Base-by-base conservation (phyloP, 345 rosid species). In the Microthlaspi erraticum region DNA sequence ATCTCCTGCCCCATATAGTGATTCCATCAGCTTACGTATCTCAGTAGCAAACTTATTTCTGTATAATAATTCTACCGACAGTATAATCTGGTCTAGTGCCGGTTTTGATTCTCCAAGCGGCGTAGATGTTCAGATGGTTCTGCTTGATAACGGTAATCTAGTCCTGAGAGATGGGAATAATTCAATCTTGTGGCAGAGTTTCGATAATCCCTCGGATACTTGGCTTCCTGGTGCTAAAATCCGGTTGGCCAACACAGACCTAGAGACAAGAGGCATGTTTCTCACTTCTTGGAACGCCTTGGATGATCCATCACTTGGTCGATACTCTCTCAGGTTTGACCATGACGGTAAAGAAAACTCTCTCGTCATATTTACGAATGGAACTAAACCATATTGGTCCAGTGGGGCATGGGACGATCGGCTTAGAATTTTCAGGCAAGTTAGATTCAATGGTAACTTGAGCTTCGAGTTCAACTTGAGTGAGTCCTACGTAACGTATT, bases 161-260 rank as follows among this genome's bases (percentile, higher is more conserved):
- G 82, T 82, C 45, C 32, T 89, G 51, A 80, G 70, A 70, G 75
- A 77, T 17, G 78, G 77, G 13, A 31, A 72, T 5, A 66, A 52
- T 74, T 70, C 78, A 3, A 45, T 50, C 1, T 68, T 83, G 29
- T 90, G 93, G 93, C 87, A 86, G 81, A 87, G 90, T 64, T 81
- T 86, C 60, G 90, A 90, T 20, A 38, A 78, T 62, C 96, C 87
- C 5, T 50, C 80, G 5, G 8, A 88, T 65, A 86, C 88, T 13
- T 86, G 91, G 88, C 90, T 86, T 4, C 88, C 89, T 6, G 90
- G 91, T 10, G 81, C 80, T 16, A 86, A 70, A 60, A 0, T 90
- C 42, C 77, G 81, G 38, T 60, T 59, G 11, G 54, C 77, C 75
- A 83, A 79, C 16, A 10, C 13, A 16, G 12, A 0, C 33, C 46